Percentiles rank a stretch among this genome's conserved stretches.
Conservation (phyloP, 2,329 filamentous ascomycete genomes). For the Pseudocercospora macadamiae region DNA sequence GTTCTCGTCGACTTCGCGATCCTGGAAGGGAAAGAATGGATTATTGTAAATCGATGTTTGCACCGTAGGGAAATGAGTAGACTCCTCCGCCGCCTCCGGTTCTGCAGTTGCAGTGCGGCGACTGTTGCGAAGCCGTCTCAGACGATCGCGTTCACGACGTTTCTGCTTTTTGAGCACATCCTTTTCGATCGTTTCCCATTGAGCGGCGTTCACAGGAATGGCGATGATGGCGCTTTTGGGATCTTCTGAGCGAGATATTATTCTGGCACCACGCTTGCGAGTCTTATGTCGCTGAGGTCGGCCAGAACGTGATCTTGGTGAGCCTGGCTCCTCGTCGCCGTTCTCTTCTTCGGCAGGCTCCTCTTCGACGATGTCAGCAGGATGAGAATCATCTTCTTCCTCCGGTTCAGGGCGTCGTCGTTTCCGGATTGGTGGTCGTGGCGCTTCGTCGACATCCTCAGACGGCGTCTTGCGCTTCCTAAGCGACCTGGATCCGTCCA, state of each 20-base stretch:
- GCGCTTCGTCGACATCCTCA: slow-evolving; percentile 55
- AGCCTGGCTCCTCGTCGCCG: slow-evolving; percentile 26
- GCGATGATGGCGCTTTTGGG: slow-evolving; percentile 58
- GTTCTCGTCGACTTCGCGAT: slow-evolving; percentile 83
- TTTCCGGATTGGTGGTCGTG: slow-evolving; percentile 44
- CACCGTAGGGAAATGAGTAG: slow-evolving; percentile 59
- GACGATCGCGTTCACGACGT: slow-evolving; percentile 49
- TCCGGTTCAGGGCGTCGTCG: slow-evolving; percentile 42
- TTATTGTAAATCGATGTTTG: slow-evolving; percentile 69
- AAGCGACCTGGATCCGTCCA: slow-evolving; percentile 76
- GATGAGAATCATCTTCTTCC: slow-evolving; percentile 37
- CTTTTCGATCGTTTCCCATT: slow-evolving; percentile 40
- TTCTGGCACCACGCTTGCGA: slow-evolving; percentile 41
- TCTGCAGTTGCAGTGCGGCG: slow-evolving; percentile 42
- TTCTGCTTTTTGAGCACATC: slow-evolving; percentile 58
- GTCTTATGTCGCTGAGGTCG: slow-evolving; percentile 60
- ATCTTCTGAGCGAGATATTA: slow-evolving; percentile 36
- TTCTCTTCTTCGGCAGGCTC: slow-evolving; percentile 22
- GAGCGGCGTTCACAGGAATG: slow-evolving; percentile 38
- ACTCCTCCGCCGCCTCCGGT: slow-evolving; percentile 49
- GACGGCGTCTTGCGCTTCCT: slow-evolving; percentile 79
- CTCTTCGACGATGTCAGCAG: slow-evolving; percentile 31
- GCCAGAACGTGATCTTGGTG: slow-evolving; percentile 38
- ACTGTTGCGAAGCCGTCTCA: slow-evolving; percentile 47
- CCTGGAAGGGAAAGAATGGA: slow-evolving; percentile 85